phyloP scores from a whole-genome alignment of 495 filamentous ascomycete species.

The Lepidopterella palustris region DNA sequence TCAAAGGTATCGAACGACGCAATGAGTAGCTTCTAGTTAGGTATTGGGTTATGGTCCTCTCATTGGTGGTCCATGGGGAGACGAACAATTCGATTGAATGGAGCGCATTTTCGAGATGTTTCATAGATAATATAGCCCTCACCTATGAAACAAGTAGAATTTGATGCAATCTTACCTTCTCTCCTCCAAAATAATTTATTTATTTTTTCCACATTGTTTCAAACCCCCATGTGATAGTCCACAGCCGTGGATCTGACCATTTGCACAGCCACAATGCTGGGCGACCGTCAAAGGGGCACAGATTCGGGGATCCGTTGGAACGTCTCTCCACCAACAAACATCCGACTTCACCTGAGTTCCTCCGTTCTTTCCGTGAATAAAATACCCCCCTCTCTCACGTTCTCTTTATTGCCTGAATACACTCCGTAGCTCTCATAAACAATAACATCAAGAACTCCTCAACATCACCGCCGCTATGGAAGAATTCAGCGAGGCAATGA shows the following conservation, averaged over 20 bases:
- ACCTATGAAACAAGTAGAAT: too few species aligned
- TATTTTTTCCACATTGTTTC: too few species aligned
- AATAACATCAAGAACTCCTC: neutral
- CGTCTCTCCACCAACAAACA: neutral
- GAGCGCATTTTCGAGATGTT: too few species aligned
- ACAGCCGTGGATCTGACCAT: neutral
- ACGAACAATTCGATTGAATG: too few species aligned
- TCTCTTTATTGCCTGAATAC: neutral
- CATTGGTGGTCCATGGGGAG: too few species aligned
- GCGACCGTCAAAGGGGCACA: neutral
- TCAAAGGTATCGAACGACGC: slow-evolving; percentile 41
- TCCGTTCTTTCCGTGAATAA: neutral
- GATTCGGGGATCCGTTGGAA: neutral
- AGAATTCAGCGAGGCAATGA: slow-evolving; percentile 39
- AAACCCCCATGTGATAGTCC: neutral
- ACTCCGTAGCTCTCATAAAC: neutral
- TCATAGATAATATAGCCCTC: too few species aligned
- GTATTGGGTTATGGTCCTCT: too few species aligned
- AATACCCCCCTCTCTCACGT: neutral
- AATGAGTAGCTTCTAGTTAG: neutral
- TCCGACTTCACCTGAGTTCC: neutral
- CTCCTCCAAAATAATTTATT: too few species aligned
- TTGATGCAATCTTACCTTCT: too few species aligned
- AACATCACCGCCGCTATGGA: slow-evolving; percentile 30
- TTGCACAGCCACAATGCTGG: neutral